Evolutionary conservation across 768 basidiomycete species (phyloP).

Genomic region (Suillus subluteus): DNA sequence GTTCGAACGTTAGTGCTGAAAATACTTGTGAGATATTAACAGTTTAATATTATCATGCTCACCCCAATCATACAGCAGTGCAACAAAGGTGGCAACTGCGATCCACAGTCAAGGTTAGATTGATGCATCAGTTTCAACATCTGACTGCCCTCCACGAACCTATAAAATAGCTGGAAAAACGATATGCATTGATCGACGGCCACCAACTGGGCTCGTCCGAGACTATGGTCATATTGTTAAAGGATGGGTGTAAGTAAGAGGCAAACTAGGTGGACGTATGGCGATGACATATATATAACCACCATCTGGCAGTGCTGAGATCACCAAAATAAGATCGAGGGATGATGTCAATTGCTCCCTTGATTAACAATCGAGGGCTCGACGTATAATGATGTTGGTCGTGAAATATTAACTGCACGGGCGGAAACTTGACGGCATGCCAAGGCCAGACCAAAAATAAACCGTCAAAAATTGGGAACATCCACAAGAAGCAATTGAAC

Average conservation of each 20-base stretch:
- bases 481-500: too few relatives aligned
- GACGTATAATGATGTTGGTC: too few relatives aligned
- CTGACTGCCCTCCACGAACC: background rate
- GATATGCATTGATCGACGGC: background rate
- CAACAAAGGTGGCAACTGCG: background rate
- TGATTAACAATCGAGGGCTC: too few relatives aligned
- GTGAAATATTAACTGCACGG: too few relatives aligned
- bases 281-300: background rate
- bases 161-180: background rate
- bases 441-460: too few relatives aligned
- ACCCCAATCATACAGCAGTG: background rate
- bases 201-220: background rate
- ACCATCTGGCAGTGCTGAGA: background rate
- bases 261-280: background rate
- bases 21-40: background rate
- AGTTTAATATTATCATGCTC: background rate
- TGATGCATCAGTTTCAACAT: background rate
- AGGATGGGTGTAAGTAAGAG: background rate
- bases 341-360: too few relatives aligned
- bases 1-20: background rate
- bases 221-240: background rate
- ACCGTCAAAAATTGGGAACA: too few relatives aligned
- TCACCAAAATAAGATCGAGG: background rate
- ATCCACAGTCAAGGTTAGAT: background rate
- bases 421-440: too few relatives aligned